Evolutionary conservation across 2,329 filamentous ascomycete genomes (phyloP).

Genomic region (Cadophora malorum): DNA sequence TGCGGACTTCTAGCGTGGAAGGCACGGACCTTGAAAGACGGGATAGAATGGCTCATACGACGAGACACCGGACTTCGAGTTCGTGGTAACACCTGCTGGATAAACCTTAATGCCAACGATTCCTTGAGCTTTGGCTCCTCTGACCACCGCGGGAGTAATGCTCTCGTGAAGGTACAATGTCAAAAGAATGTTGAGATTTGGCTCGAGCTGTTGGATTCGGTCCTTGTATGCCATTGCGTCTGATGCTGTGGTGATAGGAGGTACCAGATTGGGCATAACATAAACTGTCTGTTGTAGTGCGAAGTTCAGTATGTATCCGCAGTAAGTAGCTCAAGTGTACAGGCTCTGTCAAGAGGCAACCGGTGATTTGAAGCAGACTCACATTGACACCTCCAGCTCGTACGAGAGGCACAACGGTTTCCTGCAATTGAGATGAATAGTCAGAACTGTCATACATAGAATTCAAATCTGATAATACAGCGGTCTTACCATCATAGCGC

Average conservation of each 20-base stretch:
- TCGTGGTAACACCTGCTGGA: constrained; percentile 68
- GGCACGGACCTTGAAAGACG: constrained; percentile 65
- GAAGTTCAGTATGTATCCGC: background rate
- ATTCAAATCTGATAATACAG: background rate
- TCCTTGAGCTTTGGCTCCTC: constrained; percentile 39
- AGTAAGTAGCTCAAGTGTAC: background rate
- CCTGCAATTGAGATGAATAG: constrained; percentile 39
- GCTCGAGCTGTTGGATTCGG: constrained; percentile 64
- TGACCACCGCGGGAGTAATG: constrained; percentile 41
- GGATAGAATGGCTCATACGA: constrained; percentile 74
- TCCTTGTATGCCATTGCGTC: constrained; percentile 71
- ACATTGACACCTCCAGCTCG: constrained; percentile 66
- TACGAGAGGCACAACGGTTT: constrained; percentile 60
- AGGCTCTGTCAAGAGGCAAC: background rate
- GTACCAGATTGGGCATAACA: constrained; percentile 66
- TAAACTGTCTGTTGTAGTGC: constrained; percentile 44
- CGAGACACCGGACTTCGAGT: constrained; percentile 72
- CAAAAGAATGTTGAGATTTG: constrained; percentile 74
- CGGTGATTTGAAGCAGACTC: background rate
- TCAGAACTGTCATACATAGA: background rate
- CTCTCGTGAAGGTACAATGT: constrained; percentile 58
- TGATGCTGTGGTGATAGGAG: constrained; percentile 65
- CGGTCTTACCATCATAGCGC: constrained; percentile 8
- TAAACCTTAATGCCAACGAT: constrained; percentile 43
- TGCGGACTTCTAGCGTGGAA: background rate